Percentiles rank a stretch among this genome's conserved stretches.
These are phyloP conservation scores for Arthrobotrys iridis DNA, from an alignment of 2,329 filamentous ascomycete genomes.

Conservation along the genomic window DNA sequence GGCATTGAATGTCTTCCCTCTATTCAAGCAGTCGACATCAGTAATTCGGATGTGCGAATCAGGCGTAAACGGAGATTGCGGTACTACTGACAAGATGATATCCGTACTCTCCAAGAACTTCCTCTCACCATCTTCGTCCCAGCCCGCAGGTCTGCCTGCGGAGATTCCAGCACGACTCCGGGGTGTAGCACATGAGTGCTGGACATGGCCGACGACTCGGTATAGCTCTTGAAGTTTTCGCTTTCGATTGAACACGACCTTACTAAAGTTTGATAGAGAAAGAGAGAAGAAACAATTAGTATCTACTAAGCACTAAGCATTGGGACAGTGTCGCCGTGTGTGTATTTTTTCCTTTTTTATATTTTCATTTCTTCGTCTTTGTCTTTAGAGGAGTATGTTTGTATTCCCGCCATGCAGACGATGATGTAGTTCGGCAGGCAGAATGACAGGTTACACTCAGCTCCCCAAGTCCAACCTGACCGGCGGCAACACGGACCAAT, in stretches of 20 bases:
- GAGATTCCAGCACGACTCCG: constrained; percentile 67
- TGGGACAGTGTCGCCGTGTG: not conserved
- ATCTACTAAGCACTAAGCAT: not conserved
- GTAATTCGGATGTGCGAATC: constrained; percentile 7
- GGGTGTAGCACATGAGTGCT: constrained; percentile 64
- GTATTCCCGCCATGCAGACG: no score
- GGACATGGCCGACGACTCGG: constrained; percentile 75
- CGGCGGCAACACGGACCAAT: not conserved
- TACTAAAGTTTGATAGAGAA: constrained; percentile 68
- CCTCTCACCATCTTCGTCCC: constrained; percentile 61
- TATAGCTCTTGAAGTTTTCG: constrained; percentile 90
- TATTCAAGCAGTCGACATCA: constrained; percentile 33
- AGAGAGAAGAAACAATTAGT: constrained; percentile 14
- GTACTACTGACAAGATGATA: constrained; percentile 55
- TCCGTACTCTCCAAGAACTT: constrained; percentile 58
- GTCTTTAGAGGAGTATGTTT: no score
- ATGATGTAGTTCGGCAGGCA: no score
- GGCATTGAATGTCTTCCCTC: constrained; percentile 52
- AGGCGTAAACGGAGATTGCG: not conserved
- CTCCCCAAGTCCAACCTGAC: no score
- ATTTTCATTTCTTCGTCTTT: no score
- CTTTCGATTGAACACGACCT: constrained; percentile 84
- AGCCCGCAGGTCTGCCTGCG: constrained; percentile 59
- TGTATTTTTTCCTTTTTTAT: not conserved
- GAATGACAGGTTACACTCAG: no score